Conservation (phyloP, 192 early-diverging fungal species). For the Coemansia umbellata region DNA sequence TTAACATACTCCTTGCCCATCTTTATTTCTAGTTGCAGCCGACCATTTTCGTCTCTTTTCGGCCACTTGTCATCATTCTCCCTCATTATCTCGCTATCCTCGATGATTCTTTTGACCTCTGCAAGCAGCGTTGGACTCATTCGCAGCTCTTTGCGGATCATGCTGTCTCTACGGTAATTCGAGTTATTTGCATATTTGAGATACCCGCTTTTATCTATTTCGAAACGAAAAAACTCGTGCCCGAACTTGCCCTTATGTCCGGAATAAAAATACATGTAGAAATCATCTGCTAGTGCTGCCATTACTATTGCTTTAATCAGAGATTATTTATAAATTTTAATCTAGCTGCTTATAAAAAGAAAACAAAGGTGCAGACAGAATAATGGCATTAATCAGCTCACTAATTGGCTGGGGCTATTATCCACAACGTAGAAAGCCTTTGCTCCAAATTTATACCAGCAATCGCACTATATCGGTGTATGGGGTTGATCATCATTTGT, state of each 20-base stretch:
- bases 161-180: conserved; percentile 93
- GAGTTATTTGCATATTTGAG: conserved; percentile 98
- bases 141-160: conserved; percentile 90
- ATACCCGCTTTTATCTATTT: conserved; percentile 79
- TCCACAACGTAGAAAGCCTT: too few relatives aligned
- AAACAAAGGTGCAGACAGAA: too few relatives aligned
- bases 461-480: too few relatives aligned
- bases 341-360: too few relatives aligned
- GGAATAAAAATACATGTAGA: conserved; percentile 53
- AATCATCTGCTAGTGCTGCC: conserved; percentile 10
- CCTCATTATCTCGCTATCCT: conserved; percentile 88
- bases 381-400: too few relatives aligned
- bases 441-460: too few relatives aligned
- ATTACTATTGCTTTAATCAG: not conserved
- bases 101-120: conserved; percentile 86
- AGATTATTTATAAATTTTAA: not conserved
- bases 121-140: conserved; percentile 75
- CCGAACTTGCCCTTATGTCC: conserved; percentile 95
- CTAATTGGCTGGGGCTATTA: too few relatives aligned
- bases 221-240: conserved; percentile 99
- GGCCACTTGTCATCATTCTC: conserved; percentile 94
- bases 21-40: conserved; percentile 94
- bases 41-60: conserved; percentile 79
- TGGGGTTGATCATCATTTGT: too few relatives aligned
- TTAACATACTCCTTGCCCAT: conserved; percentile 79